Conservation (phyloP, 345 rosid species). For the Brassica nigra region DNA sequence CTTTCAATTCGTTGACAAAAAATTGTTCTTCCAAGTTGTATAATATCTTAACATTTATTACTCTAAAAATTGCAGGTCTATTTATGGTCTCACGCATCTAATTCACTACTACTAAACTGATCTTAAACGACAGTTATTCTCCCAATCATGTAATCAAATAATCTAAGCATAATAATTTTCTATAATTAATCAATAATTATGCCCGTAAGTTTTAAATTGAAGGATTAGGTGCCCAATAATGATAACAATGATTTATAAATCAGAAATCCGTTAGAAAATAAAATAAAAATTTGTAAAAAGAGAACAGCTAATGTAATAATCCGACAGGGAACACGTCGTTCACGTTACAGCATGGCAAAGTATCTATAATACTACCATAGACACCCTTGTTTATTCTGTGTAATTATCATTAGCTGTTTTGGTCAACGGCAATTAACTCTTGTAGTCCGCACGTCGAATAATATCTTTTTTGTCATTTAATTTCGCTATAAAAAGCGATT, state of each 20-base stretch:
- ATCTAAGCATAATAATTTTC: not conserved
- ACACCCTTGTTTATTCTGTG: not conserved
- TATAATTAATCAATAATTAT: not conserved
- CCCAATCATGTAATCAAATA: constrained; percentile 1
- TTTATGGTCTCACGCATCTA: not conserved
- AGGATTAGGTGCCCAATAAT: constrained; percentile 1
- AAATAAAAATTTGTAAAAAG: not conserved
- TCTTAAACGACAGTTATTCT: constrained; percentile 16
- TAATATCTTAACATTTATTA: not conserved
- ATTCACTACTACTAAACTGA: not conserved
- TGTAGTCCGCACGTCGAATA: not conserved
- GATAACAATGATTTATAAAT: not conserved
- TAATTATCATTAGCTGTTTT: not conserved
- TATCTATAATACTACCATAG: not conserved
- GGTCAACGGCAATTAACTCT: constrained; percentile 35
- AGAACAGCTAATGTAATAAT: not conserved
- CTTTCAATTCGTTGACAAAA: not conserved
- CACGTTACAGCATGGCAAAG: constrained; percentile 33
- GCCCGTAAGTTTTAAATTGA: not conserved
- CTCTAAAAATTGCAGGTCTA: not conserved
- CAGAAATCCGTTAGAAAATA: not conserved
- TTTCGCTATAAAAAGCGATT: constrained; percentile 34
- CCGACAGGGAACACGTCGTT: constrained; percentile 23
- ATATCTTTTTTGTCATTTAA: not conserved
- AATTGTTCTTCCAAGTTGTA: not conserved